Percentiles rank a stretch among this genome's conserved stretches.
phyloP scores from a whole-genome alignment of 2,329 filamentous ascomycete genomes.

The Calonectria honghensis region DNA sequence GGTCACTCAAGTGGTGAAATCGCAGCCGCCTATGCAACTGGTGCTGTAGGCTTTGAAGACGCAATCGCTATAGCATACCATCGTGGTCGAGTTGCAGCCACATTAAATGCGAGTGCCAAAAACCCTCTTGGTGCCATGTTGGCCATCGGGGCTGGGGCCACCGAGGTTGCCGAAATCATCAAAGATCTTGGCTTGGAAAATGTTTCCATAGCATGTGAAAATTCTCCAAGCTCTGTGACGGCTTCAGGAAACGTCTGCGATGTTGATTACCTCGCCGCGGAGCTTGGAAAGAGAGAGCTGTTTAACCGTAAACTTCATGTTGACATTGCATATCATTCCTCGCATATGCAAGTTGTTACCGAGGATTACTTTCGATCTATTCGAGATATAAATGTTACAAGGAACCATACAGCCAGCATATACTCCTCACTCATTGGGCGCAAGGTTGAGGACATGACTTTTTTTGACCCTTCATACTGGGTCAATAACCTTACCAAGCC shows the following conservation, averaged over 20 bases:
- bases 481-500: conserved; percentile 65
- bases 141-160: conserved; percentile 69
- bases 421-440: conserved; percentile 68
- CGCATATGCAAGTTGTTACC: conserved; percentile 71
- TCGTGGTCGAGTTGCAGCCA: conserved; percentile 65
- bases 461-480: conserved; percentile 66
- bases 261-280: conserved; percentile 63
- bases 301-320: conserved; percentile 70
- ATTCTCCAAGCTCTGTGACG: conserved; percentile 71
- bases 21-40: conserved; percentile 66
- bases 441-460: conserved; percentile 59
- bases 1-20: conserved; percentile 71
- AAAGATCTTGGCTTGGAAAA: conserved; percentile 47
- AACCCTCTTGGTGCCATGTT: conserved; percentile 71
- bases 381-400: conserved; percentile 49
- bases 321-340: conserved; percentile 72
- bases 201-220: conserved; percentile 65
- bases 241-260: conserved; percentile 68
- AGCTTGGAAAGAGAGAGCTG: conserved; percentile 63
- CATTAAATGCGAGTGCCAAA: conserved; percentile 63
- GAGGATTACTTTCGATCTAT: conserved; percentile 66
- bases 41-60: conserved; percentile 65
- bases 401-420: conserved; percentile 61
- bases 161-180: conserved; percentile 64
- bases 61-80: conserved; percentile 71